A percentile compares a stretch with the other conserved stretches of the same genome.
phyloP scores from a whole-genome alignment of 208 protist genomes.

The Acanthamoeba culbertsoni region DNA sequence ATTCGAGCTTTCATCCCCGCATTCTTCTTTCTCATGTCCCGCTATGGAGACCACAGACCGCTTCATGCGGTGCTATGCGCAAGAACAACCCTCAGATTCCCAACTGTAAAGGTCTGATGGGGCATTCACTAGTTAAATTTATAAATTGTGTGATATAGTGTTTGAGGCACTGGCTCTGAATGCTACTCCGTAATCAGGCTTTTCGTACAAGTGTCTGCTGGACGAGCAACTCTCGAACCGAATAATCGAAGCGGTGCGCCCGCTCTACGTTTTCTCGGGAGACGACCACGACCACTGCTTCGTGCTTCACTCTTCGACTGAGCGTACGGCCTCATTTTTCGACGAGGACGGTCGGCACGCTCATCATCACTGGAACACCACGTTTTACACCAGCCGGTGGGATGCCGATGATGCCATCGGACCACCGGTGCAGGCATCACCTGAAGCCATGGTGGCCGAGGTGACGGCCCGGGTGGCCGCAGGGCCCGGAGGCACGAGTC shows the following conservation, averaged over 20 bases:
- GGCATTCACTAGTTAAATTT: no score
- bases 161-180: no score
- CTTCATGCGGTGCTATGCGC: not conserved
- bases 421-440: not conserved
- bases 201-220: constrained; percentile 4
- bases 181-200: not conserved
- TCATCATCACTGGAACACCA: not conserved
- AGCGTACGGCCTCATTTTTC: not conserved
- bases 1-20: not conserved
- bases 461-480: not conserved
- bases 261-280: not conserved
- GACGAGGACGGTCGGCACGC: not conserved
- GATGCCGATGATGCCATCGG: not conserved
- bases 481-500: no score
- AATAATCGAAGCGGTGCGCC: not conserved
- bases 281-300: constrained; percentile 52
- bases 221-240: not conserved
- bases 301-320: not conserved
- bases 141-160: no score
- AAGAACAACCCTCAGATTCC: not conserved
- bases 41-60: not conserved
- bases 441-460: not conserved
- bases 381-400: not conserved
- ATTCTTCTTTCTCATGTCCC: constrained; percentile 22
- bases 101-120: not conserved